Base-by-base conservation (phyloP, 257 asterid species). In the Petunia secreta region DNA sequence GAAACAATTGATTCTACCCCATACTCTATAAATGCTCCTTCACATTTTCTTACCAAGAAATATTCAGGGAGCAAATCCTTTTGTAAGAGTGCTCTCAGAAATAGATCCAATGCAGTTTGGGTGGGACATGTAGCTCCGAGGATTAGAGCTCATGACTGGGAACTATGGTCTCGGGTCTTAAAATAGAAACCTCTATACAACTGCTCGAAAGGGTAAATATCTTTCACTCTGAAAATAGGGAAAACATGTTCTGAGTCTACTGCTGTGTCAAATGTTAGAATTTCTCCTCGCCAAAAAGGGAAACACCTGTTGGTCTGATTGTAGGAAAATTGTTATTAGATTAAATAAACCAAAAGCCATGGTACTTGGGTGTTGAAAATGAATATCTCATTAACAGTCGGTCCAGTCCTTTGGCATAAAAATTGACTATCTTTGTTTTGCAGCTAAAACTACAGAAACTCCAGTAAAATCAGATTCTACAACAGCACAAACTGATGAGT, bases 371-470 rank as follows among this genome's bases (percentile, higher is more conserved):
- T 16, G 11, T 71, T 50, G 41, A 71, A 25, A 34, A 34, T 69
- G 44, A 48, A 11, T 25, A 71, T 48, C 44, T 71, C 60, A 71
- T 71, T 48, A 3, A 48, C 14, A 48, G 44, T 71, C 60, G 0
- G 77, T 44, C 37, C 4, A 71, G 1, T 69, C 60, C 62, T 71
- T 13, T 50, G 16, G 63, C 78, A 73, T 50, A 50, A 73, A 52
- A 50, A 0, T 77, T 75, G 9, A 74, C 79, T 11, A 38, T 58
- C 53, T 81, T 48, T 81, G 63, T 68, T 9, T 88, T 84, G 85
- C 92, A 90, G 98, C 87, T 62, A 89, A 85, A 85, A 87, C 41
- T 69, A 79, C 79, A 50, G 88, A 88, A 82, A 88, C 85, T 46
- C 84, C 88, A 89, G 71, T 63, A 37, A 85, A 63, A 73, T 80